Conservation (phyloP, 73 alveolate species). For the Halteria grandinella region DNA sequence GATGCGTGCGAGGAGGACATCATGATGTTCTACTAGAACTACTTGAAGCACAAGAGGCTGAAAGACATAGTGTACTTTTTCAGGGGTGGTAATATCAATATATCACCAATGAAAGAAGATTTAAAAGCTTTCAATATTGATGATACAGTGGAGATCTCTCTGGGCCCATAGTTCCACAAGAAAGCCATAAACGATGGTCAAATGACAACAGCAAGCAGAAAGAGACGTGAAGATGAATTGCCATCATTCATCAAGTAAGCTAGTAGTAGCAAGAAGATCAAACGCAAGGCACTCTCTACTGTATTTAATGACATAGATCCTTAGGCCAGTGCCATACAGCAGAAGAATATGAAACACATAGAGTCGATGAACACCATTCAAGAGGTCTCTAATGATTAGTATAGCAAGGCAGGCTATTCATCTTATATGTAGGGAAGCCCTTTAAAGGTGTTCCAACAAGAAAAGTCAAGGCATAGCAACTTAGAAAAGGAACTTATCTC, state of each 20-base stretch:
- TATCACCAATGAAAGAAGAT: slow-evolving; percentile 28
- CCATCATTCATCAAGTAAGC: not conserved
- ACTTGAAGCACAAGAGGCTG: slow-evolving; percentile 11
- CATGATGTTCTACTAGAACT: not conserved
- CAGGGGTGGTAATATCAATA: slow-evolving; percentile 9
- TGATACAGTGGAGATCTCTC: too few relatives aligned
- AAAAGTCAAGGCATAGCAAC: slow-evolving; percentile 1
- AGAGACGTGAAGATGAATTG: slow-evolving; percentile 24
- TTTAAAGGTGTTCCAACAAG: not conserved
- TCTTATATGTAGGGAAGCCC: slow-evolving; percentile 26
- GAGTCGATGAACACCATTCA: slow-evolving; percentile 25
- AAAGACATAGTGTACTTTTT: slow-evolving; percentile 24
- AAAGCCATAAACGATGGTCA: slow-evolving; percentile 18
- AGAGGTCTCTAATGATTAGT: slow-evolving; percentile 2
- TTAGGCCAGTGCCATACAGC: too few relatives aligned
- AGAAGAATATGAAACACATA: too few relatives aligned
- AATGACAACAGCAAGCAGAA: slow-evolving; percentile 28
- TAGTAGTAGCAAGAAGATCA: too few relatives aligned
- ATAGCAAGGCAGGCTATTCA: slow-evolving; percentile 13
- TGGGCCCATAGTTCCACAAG: too few relatives aligned
- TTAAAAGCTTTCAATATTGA: too few relatives aligned
- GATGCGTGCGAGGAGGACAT: not conserved
- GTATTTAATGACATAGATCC: too few relatives aligned
- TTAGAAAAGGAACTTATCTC: slow-evolving; percentile 19
- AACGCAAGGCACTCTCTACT: too few relatives aligned